Base-by-base conservation (phyloP, 495 filamentous ascomycete genomes). In the Trypethelium eluteriae region DNA sequence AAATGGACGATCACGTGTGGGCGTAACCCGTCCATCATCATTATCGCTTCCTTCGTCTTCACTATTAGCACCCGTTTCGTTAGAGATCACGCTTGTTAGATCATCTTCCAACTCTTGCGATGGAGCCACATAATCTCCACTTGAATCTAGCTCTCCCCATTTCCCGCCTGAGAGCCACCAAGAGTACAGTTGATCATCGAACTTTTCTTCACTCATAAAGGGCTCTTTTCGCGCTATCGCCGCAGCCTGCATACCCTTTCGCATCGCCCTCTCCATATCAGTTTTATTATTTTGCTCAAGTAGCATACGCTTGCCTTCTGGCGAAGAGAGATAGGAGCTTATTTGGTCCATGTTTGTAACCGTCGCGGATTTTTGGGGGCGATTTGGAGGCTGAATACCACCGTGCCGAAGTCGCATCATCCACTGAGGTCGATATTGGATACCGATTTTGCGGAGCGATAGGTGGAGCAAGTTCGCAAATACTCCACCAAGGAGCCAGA, bases 81-180 rank as follows among this genome's bases (percentile, higher is more conserved):
- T 81, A 0, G 91, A 92, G 18, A 93, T 77, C 16, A 95, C 80
- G 73, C 91, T 95, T 2, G 88, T 92, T 9, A 84, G 85, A 70
- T 93, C 90, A 53, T 92, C 89, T 50, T 88, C 82, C 18, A 84
- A 78, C 12, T 85, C 78, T 6, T 75, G 71, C 3, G 69, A 16
- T 38, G 75, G 72, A 12, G 84, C 82, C 2, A 74, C 69, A 68
- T 89, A 97, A 39, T 90, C 86, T 4, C 88, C 87, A 66, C 87
- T 94, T 3, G 81, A 80, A 73, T 97, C 92, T 38, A 86, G 81
- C 38, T 85, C 86, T 1, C 92, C 92, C 87, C 89, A 96, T 75
- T 89, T 91, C 38, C 89, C 91, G 25, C 88, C 90, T 32, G 78
- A 73, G 46, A 86, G 85, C 87, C 90, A 96, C 84, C 91, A 93